A percentile compares a stretch with the other conserved stretches of the same genome.
Evolutionary conservation across 805 yeast species (phyloP).

Genomic region (Isabelozyma heimii): DNA sequence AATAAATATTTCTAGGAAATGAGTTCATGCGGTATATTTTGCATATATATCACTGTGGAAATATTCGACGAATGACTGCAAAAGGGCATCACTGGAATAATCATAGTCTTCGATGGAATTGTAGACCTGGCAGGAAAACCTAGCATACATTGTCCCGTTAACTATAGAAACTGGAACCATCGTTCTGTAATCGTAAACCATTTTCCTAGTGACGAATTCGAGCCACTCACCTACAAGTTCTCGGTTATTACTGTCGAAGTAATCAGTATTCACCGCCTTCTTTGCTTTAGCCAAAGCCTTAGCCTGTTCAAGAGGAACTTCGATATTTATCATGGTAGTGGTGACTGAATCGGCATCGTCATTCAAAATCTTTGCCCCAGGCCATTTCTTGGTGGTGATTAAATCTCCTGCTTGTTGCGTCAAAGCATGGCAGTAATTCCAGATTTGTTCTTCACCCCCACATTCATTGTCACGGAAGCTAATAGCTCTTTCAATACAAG

Average conservation of each 20-base stretch:
- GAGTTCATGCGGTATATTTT: background rate
- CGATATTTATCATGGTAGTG: conserved; percentile 44
- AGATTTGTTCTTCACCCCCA: conserved; percentile 59
- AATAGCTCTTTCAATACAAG: conserved; percentile 47
- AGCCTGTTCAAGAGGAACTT: conserved; percentile 27
- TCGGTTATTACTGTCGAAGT: conserved; percentile 8
- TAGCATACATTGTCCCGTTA: conserved; percentile 22
- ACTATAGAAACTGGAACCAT: conserved; percentile 47
- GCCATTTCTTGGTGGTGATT: conserved; percentile 34
- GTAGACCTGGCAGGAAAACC: conserved; percentile 63
- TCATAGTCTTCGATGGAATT: conserved; percentile 55
- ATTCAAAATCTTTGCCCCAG: conserved; percentile 33
- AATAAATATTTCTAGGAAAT: background rate
- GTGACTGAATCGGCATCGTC: conserved; percentile 31
- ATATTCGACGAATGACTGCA: conserved; percentile 14
- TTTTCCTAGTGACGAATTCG: background rate
- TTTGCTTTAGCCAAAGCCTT: conserved; percentile 3
- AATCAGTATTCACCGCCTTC: background rate
- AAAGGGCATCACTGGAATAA: conserved; percentile 41
- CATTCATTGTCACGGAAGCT: conserved; percentile 51
- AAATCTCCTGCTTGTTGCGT: conserved; percentile 42
- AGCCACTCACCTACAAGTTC: background rate
- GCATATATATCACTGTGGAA: background rate
- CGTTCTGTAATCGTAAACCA: conserved; percentile 33
- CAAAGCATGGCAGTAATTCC: conserved; percentile 44